Evolutionary conservation across 2,329 filamentous ascomycete species (phyloP).

Genomic region (Neurospora crassa): DNA sequence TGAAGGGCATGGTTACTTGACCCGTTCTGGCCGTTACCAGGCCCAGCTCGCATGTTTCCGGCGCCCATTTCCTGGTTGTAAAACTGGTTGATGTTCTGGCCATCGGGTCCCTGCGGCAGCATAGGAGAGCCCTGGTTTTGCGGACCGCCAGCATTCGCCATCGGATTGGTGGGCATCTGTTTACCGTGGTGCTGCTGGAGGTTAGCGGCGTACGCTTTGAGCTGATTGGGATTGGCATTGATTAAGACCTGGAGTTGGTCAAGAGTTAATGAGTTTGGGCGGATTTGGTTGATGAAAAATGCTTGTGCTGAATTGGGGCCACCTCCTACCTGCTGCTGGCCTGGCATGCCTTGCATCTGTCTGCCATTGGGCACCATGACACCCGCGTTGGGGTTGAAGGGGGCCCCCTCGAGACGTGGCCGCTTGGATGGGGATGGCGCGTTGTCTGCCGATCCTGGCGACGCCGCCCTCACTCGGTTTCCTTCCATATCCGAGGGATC

Average conservation of each 20-base stretch:
- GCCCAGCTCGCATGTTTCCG: slow-evolving; percentile 47
- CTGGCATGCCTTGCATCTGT: slow-evolving; percentile 61
- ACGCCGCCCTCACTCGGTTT: slow-evolving; percentile 70
- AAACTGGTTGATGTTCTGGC: slow-evolving; percentile 42
- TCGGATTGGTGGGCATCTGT: slow-evolving; percentile 73
- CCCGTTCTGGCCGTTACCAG: slow-evolving; percentile 37
- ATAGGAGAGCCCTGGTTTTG: slow-evolving; percentile 74
- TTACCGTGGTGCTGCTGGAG: slow-evolving; percentile 72
- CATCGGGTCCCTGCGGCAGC: slow-evolving; percentile 65
- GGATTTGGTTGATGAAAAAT: slow-evolving; percentile 64
- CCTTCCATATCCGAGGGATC: slow-evolving; percentile 82
- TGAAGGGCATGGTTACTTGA: slow-evolving; percentile 71
- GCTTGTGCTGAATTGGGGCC: slow-evolving; percentile 44
- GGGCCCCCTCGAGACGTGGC: slow-evolving; percentile 65
- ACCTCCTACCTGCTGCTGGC: slow-evolving; percentile 56
- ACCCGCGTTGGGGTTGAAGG: slow-evolving; percentile 62
- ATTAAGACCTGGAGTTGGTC: slow-evolving; percentile 63
- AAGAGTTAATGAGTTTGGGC: slow-evolving; percentile 61
- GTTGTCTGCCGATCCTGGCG: slow-evolving; percentile 75
- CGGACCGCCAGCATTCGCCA: slow-evolving; percentile 64
- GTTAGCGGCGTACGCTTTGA: slow-evolving; percentile 65
- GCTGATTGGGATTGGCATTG: slow-evolving; percentile 52
- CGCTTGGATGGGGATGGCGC: slow-evolving; percentile 89
- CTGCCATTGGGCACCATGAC: slow-evolving; percentile 67
- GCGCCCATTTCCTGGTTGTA: slow-evolving; percentile 58